phyloP scores from a whole-genome alignment of 169 alveolate species.

The Eimeria necatrix region DNA sequence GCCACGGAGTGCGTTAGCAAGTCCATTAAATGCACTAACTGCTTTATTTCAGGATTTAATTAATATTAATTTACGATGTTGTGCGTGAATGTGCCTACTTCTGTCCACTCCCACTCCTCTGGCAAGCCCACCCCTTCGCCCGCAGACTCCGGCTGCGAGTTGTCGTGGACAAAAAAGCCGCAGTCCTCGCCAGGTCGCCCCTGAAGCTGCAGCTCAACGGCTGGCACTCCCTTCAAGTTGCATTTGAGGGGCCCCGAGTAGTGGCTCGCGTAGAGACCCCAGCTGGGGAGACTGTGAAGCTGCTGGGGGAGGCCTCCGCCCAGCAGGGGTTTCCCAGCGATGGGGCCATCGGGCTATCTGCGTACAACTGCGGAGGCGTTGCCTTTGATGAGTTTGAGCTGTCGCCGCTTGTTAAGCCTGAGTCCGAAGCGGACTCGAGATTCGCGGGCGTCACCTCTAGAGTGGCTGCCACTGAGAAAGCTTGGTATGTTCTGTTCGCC shows the following conservation, averaged over 20 bases:
- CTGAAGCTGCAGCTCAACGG: conserved; percentile 26
- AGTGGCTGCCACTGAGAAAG: neutral
- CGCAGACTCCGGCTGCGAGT: conserved; percentile 61
- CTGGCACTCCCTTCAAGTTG: conserved; percentile 83
- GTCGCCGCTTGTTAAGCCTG: conserved; percentile 68
- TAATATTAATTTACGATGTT: neutral
- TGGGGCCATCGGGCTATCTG: conserved; percentile 85
- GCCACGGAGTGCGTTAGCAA: conserved; percentile 44
- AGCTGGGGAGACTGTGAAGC: conserved; percentile 21
- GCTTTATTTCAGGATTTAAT: neutral
- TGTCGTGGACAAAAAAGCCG: conserved; percentile 20
- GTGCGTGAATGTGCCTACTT: too few species aligned
- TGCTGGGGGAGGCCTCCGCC: conserved; percentile 3
- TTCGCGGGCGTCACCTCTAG: neutral
- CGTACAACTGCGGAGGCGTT: conserved; percentile 84
- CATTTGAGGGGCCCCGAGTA: conserved; percentile 82
- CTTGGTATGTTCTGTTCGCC: neutral
- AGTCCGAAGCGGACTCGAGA: neutral
- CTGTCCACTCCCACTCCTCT: too few species aligned
- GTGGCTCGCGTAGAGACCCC: conserved; percentile 24
- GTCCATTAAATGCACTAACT: neutral
- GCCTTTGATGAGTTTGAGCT: conserved; percentile 84
- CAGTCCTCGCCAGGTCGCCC: conserved; percentile 46
- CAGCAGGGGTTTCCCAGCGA: conserved; percentile 46
- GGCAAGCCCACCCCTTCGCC: neutral